Evolutionary conservation across 2,329 filamentous ascomycete species (phyloP).

Genomic region (Lojkania enalia): DNA sequence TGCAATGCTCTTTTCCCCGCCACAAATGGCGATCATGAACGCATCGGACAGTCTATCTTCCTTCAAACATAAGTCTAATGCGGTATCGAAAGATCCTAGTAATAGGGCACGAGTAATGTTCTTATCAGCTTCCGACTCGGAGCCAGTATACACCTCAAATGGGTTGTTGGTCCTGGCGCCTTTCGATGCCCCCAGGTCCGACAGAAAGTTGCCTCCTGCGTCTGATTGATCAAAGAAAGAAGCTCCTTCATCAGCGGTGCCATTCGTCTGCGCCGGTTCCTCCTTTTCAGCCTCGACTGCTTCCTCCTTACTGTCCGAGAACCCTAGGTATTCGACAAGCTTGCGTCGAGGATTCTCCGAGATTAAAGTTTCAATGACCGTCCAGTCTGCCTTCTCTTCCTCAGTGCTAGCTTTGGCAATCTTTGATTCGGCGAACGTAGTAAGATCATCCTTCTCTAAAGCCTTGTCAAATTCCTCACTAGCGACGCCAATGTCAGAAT

Average conservation of each 20-base stretch:
- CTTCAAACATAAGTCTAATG: conserved; percentile 83
- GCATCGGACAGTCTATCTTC: conserved; percentile 93
- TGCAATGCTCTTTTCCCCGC: conserved; percentile 88
- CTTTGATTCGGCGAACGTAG: conserved; percentile 77
- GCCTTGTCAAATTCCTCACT: conserved; percentile 87
- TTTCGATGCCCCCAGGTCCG: conserved; percentile 82
- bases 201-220: conserved; percentile 80
- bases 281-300: conserved; percentile 46
- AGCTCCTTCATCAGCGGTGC: conserved; percentile 54
- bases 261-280: conserved; percentile 50
- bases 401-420: conserved; percentile 76
- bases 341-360: conserved; percentile 82
- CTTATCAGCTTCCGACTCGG: conserved; percentile 83
- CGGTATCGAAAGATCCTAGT: conserved; percentile 86
- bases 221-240: conserved; percentile 78
- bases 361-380: conserved; percentile 86
- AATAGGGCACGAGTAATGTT: conserved; percentile 85
- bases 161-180: conserved; percentile 91
- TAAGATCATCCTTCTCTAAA: conserved; percentile 75
- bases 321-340: conserved; percentile 88
- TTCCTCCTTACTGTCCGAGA: conserved; percentile 62
- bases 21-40: conserved; percentile 97
- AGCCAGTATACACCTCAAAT: conserved; percentile 83
- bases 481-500: conserved; percentile 79
- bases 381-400: conserved; percentile 95